Percentiles rank a stretch among this genome's conserved stretches.
These are phyloP conservation scores for Camelina hispida DNA, from an alignment of 345 rosid species.

Conservation along the genomic window DNA sequence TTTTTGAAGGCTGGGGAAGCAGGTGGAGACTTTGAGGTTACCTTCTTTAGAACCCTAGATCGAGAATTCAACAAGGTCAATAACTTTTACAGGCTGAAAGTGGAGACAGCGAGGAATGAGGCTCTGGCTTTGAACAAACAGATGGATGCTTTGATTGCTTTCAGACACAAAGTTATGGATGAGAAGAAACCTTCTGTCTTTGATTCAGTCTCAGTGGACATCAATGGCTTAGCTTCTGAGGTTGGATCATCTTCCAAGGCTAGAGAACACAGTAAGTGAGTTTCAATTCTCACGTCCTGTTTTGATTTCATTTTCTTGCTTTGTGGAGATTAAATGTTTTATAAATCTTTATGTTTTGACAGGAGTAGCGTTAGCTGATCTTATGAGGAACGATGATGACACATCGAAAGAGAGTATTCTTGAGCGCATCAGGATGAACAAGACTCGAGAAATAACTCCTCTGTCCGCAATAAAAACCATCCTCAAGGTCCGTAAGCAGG, in stretches of 20 bases:
- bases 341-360: slow-evolving; percentile 10
- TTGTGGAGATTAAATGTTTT: not conserved
- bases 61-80: slow-evolving; percentile 50
- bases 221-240: slow-evolving; percentile 20
- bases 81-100: slow-evolving; percentile 38
- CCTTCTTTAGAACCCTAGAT: slow-evolving; percentile 50
- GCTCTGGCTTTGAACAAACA: slow-evolving; percentile 38
- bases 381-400: slow-evolving; percentile 8
- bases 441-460: slow-evolving; percentile 53
- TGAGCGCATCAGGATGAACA: slow-evolving; percentile 54
- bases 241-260: slow-evolving; percentile 33
- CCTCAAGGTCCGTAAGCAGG: slow-evolving; percentile 46
- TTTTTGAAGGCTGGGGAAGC: slow-evolving; percentile 46
- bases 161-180: slow-evolving; percentile 54
- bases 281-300: not conserved
- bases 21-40: slow-evolving; percentile 48
- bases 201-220: slow-evolving; percentile 32
- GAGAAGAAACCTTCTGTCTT: slow-evolving; percentile 46
- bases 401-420: slow-evolving; percentile 44
- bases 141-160: slow-evolving; percentile 63
- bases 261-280: slow-evolving; percentile 36
- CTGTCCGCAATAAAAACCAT: slow-evolving; percentile 58
- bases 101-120: slow-evolving; percentile 29
- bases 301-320: not conserved
- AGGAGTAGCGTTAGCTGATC: slow-evolving; percentile 32